A percentile compares a stretch with the other conserved stretches of the same genome.
These are phyloP conservation scores for Pythium pectinolyticum DNA, from an alignment of 352 stramenopile species.

Conservation along the genomic window DNA sequence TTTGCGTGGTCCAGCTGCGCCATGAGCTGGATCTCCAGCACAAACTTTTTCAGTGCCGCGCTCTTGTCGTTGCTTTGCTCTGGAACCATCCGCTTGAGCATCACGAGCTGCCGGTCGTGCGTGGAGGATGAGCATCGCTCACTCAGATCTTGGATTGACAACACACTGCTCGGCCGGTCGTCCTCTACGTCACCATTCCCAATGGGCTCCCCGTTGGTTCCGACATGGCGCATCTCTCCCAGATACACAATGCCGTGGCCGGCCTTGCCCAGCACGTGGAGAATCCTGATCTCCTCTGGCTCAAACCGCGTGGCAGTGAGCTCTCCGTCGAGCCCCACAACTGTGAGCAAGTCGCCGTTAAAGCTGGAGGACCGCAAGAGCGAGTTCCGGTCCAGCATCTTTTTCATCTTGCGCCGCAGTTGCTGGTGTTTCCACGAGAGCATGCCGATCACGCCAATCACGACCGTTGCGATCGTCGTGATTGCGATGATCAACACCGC, in stretches of 20 bases:
- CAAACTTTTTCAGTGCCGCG: slow-evolving; percentile 57
- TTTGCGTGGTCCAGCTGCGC: slow-evolving; percentile 71
- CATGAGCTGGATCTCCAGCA: slow-evolving; percentile 69
- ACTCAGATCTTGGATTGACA: slow-evolving; percentile 22
- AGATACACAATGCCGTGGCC: slow-evolving; percentile 68
- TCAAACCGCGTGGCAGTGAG: slow-evolving; percentile 23
- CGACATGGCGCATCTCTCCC: slow-evolving; percentile 36
- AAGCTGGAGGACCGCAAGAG: slow-evolving; percentile 14
- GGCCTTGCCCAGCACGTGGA: slow-evolving; percentile 59
- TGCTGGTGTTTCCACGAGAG: slow-evolving; percentile 35
- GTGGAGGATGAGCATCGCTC: not conserved
- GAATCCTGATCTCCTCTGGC: slow-evolving; percentile 65
- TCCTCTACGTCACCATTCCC: not conserved
- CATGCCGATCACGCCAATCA: slow-evolving; percentile 28
- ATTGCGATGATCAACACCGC: slow-evolving; percentile 31
- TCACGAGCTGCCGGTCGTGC: slow-evolving; percentile 43
- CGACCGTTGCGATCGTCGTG: slow-evolving; percentile 17
- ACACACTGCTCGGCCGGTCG: not conserved
- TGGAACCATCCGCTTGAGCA: slow-evolving; percentile 70
- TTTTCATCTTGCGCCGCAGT: slow-evolving; percentile 22
- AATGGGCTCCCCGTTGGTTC: not conserved
- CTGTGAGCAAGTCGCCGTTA: slow-evolving; percentile 20
- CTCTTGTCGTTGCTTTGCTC: slow-evolving; percentile 50
- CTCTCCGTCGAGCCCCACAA: slow-evolving; percentile 24
- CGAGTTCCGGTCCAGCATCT: slow-evolving; percentile 10